Base-by-base conservation (phyloP, 2,329 filamentous ascomycete genomes). In the Diplocarpon rosae region DNA sequence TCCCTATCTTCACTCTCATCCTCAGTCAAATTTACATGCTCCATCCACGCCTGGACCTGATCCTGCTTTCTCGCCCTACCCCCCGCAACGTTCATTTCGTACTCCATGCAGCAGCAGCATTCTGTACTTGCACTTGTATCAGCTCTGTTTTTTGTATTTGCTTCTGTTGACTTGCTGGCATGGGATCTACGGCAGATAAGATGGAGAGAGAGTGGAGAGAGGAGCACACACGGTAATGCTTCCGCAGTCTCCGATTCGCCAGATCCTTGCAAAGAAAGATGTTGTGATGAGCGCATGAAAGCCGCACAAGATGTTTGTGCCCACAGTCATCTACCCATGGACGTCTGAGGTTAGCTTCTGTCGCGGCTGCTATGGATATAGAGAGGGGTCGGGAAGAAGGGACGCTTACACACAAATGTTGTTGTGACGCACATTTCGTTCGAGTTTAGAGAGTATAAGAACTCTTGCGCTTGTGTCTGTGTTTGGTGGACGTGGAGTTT, bases 271-370 rank as follows among this genome's bases (percentile, higher is more conserved):
- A 48, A 27, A 48, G 42, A 14, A 39, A 31, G 8, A 15, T 13
- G 35, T 48, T 48, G 8, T 24, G 10, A 1, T 10, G 20, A 9
- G 28, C 13, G 46, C 46, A 48, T 15, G n/a, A 8, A 1, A 37
- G 32, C 1, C 46, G 46, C 10, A 37, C 20, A 20, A 48, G 42
- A 39, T 43, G 42, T 36, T 48, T 48, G 39, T 48, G 46, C 12
- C 27, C 32, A 39, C 46, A 48, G 9, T 48, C 39, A 14, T 48
- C 46, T 48, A 11, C 11, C 11, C 11, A 10, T 7, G 30, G 3
- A 10, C 11, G n/a, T 32, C 30, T 3, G 11, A 12, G 11, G 9
- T 32, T 9, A 32, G 30, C n/a, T 3, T 32, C 30, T 10, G 11
- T 32, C 30, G 11, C 30, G 11, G 29, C 16, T 17, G 16, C 16